phyloP scores from a whole-genome alignment of 805 yeast species.

The Candida verbasci region DNA sequence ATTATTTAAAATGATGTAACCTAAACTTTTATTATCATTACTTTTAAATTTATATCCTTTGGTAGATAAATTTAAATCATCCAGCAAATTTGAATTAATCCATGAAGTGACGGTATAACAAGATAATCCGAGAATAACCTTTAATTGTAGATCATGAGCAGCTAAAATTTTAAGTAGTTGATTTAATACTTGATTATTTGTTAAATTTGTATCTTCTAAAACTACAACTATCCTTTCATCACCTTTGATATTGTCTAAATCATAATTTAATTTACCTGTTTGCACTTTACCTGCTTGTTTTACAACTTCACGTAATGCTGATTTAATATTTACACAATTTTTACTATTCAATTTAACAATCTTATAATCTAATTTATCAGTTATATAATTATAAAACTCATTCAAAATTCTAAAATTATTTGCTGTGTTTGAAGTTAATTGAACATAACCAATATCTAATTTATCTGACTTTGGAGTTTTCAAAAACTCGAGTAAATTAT shows the following conservation, averaged over 20 bases:
- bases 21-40: conserved; percentile 29
- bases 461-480: conserved; percentile 9
- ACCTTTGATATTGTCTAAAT: conserved; percentile 20
- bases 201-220: conserved; percentile 35
- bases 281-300: conserved; percentile 21
- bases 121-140: conserved; percentile 33
- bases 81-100: conserved; percentile 30
- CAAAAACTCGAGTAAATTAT: conserved; percentile 21
- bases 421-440: conserved; percentile 36
- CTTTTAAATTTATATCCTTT: conserved; percentile 29
- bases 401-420: conserved; percentile 35
- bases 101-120: conserved; percentile 32
- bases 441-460: conserved; percentile 30
- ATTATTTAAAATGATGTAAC: conserved; percentile 29
- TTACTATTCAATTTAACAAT: conserved; percentile 27
- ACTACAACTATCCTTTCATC: conserved; percentile 13
- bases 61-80: conserved; percentile 23
- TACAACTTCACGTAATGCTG: conserved; percentile 29
- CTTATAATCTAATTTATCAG: conserved; percentile 12
- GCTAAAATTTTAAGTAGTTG: conserved; percentile 29
- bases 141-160: conserved; percentile 27
- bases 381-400: conserved; percentile 24
- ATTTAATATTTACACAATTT: conserved; percentile 24
- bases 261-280: conserved; percentile 24
- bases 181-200: conserved; percentile 30